phyloP scores from a whole-genome alignment of 495 filamentous ascomycete genomes.

The Gamarada debralockiae region DNA sequence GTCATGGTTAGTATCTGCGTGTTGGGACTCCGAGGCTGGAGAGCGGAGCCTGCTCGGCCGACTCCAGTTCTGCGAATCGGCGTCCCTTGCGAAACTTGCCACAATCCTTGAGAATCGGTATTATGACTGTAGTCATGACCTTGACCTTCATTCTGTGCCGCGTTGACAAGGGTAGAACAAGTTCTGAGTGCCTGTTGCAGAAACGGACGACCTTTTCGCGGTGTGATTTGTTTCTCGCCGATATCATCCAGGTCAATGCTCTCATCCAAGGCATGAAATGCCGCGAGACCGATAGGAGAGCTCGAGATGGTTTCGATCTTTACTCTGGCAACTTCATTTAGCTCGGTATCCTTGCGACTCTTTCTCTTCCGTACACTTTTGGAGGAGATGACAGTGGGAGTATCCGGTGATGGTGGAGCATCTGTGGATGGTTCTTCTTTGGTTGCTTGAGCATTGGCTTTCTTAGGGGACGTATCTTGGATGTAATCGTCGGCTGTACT shows the following conservation, averaged over 20 bases:
- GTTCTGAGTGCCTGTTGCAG: background rate
- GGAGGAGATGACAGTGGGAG: constrained; percentile 33
- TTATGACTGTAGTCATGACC: background rate
- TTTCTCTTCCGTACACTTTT: constrained; percentile 14
- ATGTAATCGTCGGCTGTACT: constrained; percentile 26
- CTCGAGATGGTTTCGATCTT: constrained; percentile 32
- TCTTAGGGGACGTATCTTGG: background rate
- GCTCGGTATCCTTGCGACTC: background rate
- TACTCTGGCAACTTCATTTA: constrained; percentile 3
- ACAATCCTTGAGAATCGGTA: too few relatives aligned
- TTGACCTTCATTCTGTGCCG: background rate
- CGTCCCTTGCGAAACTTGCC: background rate
- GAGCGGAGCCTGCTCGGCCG: constrained; percentile 16
- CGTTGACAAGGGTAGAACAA: background rate
- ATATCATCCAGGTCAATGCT: constrained; percentile 77
- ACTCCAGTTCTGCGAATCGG: background rate
- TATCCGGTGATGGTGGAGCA: constrained; percentile 36
- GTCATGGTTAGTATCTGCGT: constrained; percentile 9
- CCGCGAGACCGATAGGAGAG: constrained; percentile 26
- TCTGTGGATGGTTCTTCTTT: constrained; percentile 8
- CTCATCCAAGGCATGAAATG: constrained; percentile 31
- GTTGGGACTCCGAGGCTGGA: constrained; percentile 19
- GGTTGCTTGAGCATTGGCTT: background rate
- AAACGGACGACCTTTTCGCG: constrained; percentile 42
- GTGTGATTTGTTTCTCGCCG: constrained; percentile 57